phyloP scores from a whole-genome alignment of 2,329 filamentous ascomycete species.

The Colletotrichum zoysiae region DNA sequence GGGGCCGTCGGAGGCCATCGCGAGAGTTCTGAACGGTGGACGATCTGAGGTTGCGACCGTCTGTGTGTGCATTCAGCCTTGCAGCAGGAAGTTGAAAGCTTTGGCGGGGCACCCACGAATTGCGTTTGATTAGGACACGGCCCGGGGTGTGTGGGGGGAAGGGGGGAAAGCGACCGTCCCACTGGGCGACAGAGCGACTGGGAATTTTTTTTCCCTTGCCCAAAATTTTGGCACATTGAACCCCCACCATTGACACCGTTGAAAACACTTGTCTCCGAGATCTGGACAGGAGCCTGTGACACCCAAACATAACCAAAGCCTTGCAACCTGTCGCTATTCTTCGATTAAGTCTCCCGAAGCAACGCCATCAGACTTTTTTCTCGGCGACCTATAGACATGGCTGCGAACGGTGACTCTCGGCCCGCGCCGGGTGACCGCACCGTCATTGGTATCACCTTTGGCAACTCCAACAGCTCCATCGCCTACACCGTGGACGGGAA shows the following conservation, averaged over 20 bases:
- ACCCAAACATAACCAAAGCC: constrained; percentile 10
- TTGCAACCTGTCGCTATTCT: background rate
- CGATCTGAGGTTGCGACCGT: constrained; percentile 14
- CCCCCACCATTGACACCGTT: constrained; percentile 40
- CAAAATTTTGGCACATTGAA: constrained; percentile 35
- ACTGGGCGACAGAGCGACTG: constrained; percentile 29
- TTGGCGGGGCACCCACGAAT: constrained; percentile 40
- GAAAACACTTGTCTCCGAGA: constrained; percentile 34
- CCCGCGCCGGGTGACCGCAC: constrained; percentile 69
- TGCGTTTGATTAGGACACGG: constrained; percentile 36
- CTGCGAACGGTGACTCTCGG: constrained; percentile 59
- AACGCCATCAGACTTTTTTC: background rate
- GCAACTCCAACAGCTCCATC: constrained; percentile 98
- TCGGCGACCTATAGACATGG: constrained; percentile 53
- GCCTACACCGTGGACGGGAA: constrained; percentile 94
- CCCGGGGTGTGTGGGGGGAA: constrained; percentile 16
- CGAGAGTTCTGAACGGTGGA: constrained; percentile 30
- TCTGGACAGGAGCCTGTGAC: constrained; percentile 26
- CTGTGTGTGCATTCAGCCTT: constrained; percentile 33
- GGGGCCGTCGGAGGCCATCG: constrained; percentile 68
- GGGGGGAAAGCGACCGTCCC: constrained; percentile 8
- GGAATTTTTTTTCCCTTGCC: constrained; percentile 39
- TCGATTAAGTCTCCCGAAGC: background rate
- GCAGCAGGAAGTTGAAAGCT: constrained; percentile 42
- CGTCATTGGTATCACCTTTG: constrained; percentile 96